Percentiles rank a stretch among this genome's conserved stretches.
phyloP scores from a whole-genome alignment of 495 filamentous ascomycete genomes.

The Corynascus novoguineensis region DNA sequence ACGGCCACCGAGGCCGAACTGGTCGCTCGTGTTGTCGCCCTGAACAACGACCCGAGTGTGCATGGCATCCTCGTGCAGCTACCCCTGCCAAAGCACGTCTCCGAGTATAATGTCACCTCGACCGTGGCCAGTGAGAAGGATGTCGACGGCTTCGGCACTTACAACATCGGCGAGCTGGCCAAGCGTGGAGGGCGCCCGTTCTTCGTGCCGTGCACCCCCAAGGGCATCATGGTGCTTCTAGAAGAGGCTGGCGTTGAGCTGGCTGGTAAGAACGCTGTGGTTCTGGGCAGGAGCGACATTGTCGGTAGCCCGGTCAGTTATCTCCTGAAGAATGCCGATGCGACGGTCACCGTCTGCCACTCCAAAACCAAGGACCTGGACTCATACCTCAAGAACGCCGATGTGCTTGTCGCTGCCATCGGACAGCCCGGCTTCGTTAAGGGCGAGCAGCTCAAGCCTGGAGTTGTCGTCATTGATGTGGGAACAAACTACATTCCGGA shows the following conservation, averaged over 20 bases:
- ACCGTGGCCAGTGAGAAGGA: slow-evolving; percentile 90
- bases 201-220: slow-evolving; percentile 91
- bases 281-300: slow-evolving; percentile 92
- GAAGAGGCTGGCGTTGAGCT: slow-evolving; percentile 76
- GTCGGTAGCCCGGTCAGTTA: slow-evolving; percentile 96
- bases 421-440: slow-evolving; percentile 81
- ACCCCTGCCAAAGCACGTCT: slow-evolving; percentile 80
- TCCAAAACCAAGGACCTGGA: slow-evolving; percentile 72
- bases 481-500: slow-evolving; percentile 97
- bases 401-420: slow-evolving; percentile 88
- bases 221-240: slow-evolving; percentile 92
- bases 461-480: slow-evolving; percentile 92
- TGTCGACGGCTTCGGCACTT: slow-evolving; percentile 92
- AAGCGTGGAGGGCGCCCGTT: slow-evolving; percentile 84
- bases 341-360: slow-evolving; percentile 94
- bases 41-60: slow-evolving; percentile 83
- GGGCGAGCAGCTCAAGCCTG: slow-evolving; percentile 92
- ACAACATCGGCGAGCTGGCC: slow-evolving; percentile 91
- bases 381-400: slow-evolving; percentile 71
- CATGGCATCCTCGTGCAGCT: slow-evolving; percentile 94
- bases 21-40: slow-evolving; percentile 66
- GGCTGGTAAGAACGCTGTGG: slow-evolving; percentile 86
- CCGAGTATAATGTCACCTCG: slow-evolving; percentile 83
- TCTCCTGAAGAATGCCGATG: slow-evolving; percentile 88
- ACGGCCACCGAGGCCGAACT: slow-evolving; percentile 79